Evolutionary conservation across 768 basidiomycete species (phyloP).

Genomic region (Pisolithus tinctorius): DNA sequence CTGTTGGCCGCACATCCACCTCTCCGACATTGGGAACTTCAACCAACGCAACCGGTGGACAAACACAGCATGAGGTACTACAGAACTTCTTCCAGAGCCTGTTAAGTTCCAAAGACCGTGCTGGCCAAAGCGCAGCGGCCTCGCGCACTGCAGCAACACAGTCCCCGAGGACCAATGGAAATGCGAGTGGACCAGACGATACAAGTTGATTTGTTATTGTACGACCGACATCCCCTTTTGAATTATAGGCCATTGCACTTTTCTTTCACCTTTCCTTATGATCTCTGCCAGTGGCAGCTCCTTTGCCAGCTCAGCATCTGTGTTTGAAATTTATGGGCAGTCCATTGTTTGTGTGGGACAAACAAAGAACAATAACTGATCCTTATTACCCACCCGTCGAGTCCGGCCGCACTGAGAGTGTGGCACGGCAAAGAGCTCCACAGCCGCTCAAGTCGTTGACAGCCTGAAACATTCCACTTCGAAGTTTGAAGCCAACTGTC

Average conservation of each 20-base stretch:
- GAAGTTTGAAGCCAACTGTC: too few species aligned
- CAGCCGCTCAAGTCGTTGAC: background rate
- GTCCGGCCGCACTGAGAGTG: background rate
- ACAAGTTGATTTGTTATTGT: constrained; percentile 19
- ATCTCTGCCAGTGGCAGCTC: too few species aligned
- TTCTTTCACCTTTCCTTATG: background rate
- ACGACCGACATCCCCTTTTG: background rate
- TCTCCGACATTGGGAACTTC: constrained; percentile 33
- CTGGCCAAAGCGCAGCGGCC: constrained; percentile 27
- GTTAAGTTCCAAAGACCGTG: constrained; percentile 62
- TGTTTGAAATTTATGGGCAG: background rate
- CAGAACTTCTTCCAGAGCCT: constrained; percentile 86
- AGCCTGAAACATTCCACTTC: too few species aligned
- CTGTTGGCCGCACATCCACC: constrained; percentile 29
- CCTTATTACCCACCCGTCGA: constrained; percentile 9
- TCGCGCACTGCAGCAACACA: constrained; percentile 12
- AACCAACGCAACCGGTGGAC: constrained; percentile 45
- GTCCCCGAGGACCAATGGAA: constrained; percentile 29
- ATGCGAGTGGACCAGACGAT: constrained; percentile 32
- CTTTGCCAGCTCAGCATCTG: background rate
- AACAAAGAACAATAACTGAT: constrained; percentile 11
- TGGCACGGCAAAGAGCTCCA: constrained; percentile 2
- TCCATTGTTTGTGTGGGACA: constrained; percentile 1
- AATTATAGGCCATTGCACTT: background rate
- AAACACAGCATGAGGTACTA: constrained; percentile 74